Base-by-base conservation (phyloP, 1,139 yeast species). In the Taphrina deformans region DNA sequence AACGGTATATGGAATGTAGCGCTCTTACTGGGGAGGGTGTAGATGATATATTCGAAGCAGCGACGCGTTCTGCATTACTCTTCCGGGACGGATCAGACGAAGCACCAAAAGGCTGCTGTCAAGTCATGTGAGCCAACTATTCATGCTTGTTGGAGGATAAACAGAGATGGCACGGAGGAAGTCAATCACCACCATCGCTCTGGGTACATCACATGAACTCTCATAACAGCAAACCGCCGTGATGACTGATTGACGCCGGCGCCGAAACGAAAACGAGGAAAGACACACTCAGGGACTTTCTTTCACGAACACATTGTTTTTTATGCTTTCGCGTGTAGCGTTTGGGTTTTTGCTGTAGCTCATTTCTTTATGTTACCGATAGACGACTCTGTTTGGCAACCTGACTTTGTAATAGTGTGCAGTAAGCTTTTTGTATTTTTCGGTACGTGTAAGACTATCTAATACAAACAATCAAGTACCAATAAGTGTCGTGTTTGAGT, bases 1-100 rank as follows among this genome's bases (percentile, higher is more conserved):
- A 87, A 67, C 85, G 86, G 72, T 90, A 90, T 77, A 81, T 89
- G 76, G 97, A 92, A 79, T 91, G 97, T 80, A 90, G 97, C 58
- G 97, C 97, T 44, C 85, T 90, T 79, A 86, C 90, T 67, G 95
- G 95, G 27, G 73, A 71, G 46, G 69, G 70, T 16, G 72, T 71
- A 46, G 72, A 71, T 56, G 71, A 69, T 41, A 71, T 71, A 29
- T 70, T 71, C 50, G 73, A 71, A 45, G 70, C 72, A 24, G 73
- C 73, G 10, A 71, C 73, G 23, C 62, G 72, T 27, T 71, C 73
- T 65, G 84, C 88, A 33, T 79, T 87, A 62, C 69, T 75, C 53
- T 71, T 71, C 56, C 48, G 71, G 59, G 65, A 61, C n/a, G 59
- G 33, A 7, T 52, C 59, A 5, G 59, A 53, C 18, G 67, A 68